Base-by-base conservation (phyloP, 805 yeast species). In the Candida coquimbonensis region DNA sequence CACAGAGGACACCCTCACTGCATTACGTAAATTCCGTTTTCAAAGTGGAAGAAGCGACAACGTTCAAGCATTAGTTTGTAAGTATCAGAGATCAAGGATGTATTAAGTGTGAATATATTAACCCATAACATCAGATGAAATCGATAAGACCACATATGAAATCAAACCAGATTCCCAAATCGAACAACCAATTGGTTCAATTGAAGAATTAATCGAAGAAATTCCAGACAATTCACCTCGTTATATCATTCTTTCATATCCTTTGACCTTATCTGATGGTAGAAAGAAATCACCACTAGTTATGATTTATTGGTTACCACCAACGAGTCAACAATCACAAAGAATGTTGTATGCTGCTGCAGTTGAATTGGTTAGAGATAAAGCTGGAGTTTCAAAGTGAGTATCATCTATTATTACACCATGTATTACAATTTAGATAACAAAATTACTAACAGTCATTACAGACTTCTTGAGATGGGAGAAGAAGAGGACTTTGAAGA, bases 301-400 rank as follows among this genome's bases (percentile, higher is more conserved):
- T 2, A 63, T 90, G 60, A 55, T 90, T n/a, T 90, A 88, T 63
- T 90, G 90, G 81, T 75, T 87, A 49, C 97, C 97, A 4, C 83
- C 82, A 25, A 87, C 95, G 0, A 73, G 87, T n/a, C 83, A 86
- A 16, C 91, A 83, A 60, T 86, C 84, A 45, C 71, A 76, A 57
- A 81, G 83, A 62, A 90, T 89, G 97, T 66, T 87, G 41, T 89
- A 88, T 56, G 97, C 96, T 1, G 95, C 93, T 5, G 95, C 96
- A 2, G 77, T 87, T 21, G 96, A 90, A 61, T 65, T 83, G 52
- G 74, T 90, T 47, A 74, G 91, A 62, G 80, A 77, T 42, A 81
- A 83, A 35, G 62, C 62, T n/a, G 63, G 63, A 36, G 63, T 59
- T 9, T 54, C 63, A 9, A 64, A 57, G 64, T 60, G 43, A 26